These are phyloP conservation scores for Melocanna baccifera DNA, from an alignment of 176 grass and related monocot genomes.

Conservation along the genomic window DNA sequence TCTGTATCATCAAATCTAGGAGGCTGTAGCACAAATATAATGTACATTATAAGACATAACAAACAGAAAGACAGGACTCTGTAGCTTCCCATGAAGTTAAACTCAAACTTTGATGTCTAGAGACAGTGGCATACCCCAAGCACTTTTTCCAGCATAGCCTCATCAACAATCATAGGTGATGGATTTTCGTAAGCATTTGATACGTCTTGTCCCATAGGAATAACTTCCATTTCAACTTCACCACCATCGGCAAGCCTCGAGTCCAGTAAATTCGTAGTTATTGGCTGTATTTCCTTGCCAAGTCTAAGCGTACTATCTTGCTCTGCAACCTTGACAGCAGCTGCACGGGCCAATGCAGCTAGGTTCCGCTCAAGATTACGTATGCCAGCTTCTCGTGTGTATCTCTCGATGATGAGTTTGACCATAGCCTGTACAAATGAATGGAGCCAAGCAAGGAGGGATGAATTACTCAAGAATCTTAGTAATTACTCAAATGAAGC, in stretches of 20 bases:
- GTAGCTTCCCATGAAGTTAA: background rate
- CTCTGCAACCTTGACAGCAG: constrained; percentile 90
- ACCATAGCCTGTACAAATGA: constrained; percentile 62
- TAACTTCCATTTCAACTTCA: constrained; percentile 99
- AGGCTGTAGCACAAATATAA: constrained; percentile 57
- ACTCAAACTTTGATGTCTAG: constrained; percentile 1
- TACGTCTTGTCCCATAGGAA: constrained; percentile 94
- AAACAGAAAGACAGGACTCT: background rate
- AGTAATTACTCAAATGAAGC: background rate
- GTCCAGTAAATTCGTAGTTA: constrained; percentile 71
- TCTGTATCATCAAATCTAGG: constrained; percentile 89
- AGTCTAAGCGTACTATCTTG: constrained; percentile 57
- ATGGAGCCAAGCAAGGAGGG: background rate
- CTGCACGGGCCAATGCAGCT: constrained; percentile 81
- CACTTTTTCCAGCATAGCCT: constrained; percentile 94
- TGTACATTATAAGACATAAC: background rate
- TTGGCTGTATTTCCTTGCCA: constrained; percentile 66
- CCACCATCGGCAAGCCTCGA: constrained; percentile 66
- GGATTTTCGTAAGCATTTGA: constrained; percentile 64
- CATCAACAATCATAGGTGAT: constrained; percentile 67
- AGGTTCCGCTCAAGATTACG: constrained; percentile 84
- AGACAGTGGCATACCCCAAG: constrained; percentile 71
- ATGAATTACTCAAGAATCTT: background rate
- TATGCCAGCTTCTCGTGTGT: constrained; percentile 95
- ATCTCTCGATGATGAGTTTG: constrained; percentile 84